Evolutionary conservation across 2,329 filamentous ascomycete species (phyloP).

Genomic region (Trichothecium sympodiale): DNA sequence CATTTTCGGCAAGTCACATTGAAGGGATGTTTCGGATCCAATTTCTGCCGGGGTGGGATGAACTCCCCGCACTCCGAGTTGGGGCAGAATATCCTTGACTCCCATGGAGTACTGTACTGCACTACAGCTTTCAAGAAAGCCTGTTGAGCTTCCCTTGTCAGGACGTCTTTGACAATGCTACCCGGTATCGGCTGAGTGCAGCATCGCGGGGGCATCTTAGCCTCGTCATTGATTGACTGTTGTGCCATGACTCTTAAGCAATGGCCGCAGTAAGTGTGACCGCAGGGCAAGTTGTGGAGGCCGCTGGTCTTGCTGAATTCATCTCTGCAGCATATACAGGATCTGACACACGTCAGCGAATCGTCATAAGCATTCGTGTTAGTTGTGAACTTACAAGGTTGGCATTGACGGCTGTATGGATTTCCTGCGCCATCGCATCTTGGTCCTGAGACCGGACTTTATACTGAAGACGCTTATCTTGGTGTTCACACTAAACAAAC

Average conservation of each 20-base stretch:
- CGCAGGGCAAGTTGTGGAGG: slow-evolving; percentile 42
- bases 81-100: slow-evolving; percentile 47
- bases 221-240: slow-evolving; percentile 43
- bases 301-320: slow-evolving; percentile 32
- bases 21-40: slow-evolving; percentile 44
- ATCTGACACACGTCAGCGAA: slow-evolving; percentile 22
- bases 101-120: slow-evolving; percentile 47
- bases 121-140: slow-evolving; percentile 45
- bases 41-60: slow-evolving; percentile 37
- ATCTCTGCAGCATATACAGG: slow-evolving; percentile 46
- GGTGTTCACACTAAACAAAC: slow-evolving; percentile 32
- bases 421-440: slow-evolving; percentile 30
- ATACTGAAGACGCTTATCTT: slow-evolving; percentile 33
- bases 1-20: slow-evolving; percentile 46
- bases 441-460: slow-evolving; percentile 30
- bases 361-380: not conserved
- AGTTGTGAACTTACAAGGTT: slow-evolving; percentile 17
- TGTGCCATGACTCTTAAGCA: slow-evolving; percentile 44
- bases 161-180: slow-evolving; percentile 33
- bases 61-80: slow-evolving; percentile 46
- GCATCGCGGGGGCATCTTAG: slow-evolving; percentile 51
- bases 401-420: slow-evolving; percentile 18
- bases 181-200: slow-evolving; percentile 45
- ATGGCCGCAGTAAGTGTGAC: slow-evolving; percentile 44
- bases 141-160: slow-evolving; percentile 40